Base-by-base conservation (phyloP, 495 filamentous ascomycete species). In the Xylaria castorea region DNA sequence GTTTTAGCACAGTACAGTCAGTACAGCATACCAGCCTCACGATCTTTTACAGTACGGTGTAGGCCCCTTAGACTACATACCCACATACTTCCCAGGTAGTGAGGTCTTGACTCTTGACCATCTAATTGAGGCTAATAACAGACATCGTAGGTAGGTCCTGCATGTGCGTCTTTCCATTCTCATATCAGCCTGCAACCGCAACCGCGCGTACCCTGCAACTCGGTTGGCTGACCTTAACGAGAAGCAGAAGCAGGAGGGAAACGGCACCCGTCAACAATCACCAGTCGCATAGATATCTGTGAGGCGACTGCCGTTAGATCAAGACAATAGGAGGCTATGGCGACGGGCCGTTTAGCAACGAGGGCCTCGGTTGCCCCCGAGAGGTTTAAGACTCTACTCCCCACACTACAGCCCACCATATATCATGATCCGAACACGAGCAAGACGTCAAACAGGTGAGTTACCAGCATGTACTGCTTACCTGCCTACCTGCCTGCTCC, bases 321-420 rank as follows among this genome's bases (percentile, higher is more conserved):
- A 27, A 14, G 18, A 46, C 25, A 64, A 42, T 18, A 64, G n/a
- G 36, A 42, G 40, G 25, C 38, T 14, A 72, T 72, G 70, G 25
- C 70, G 20, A 44, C 70, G 46, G 63, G 70, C 16, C 70, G 70
- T 44, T 62, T 77, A 69, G 69, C 74, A 55, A 73, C 77, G 25
- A 78, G 61, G 55, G 74, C 76, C 57, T 80, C 78, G 16, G 78
- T 78, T 63, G 74, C 78, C 51, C 76, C 78, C 58, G 78, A 80
- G 71, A 76, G 71, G 63, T 71, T 80, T 34, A 80, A 80, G 75
- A 75, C 67, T 61, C 58, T 77, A 16, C 70, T 80, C 14, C 78
- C 78, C 12, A 64, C 73, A 55, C 68, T 80, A 22, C 77, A 77
- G 61, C 78, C 78, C 25, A 80, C 78, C 12, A 73, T 80, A 11